A percentile compares a stretch with the other conserved stretches of the same genome.
phyloP scores from a whole-genome alignment of 495 filamentous ascomycete genomes.

The Penicillium desertorum region DNA sequence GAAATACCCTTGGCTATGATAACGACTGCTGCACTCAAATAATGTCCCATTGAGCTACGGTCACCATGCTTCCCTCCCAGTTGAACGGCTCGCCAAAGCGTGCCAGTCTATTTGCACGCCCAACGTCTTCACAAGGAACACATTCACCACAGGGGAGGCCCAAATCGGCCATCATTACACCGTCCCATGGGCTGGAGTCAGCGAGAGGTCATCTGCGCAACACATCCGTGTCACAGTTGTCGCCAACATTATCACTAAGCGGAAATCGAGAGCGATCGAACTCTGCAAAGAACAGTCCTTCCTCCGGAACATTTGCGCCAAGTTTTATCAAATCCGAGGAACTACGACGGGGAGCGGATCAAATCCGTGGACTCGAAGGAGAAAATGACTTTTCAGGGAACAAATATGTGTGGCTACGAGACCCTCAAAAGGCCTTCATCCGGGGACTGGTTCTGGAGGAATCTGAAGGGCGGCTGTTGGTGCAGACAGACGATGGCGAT shows the following conservation, averaged over 20 bases:
- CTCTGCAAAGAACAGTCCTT: constrained; percentile 56
- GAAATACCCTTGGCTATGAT: constrained; percentile 19
- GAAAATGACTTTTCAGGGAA: constrained; percentile 99
- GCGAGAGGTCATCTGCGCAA: constrained; percentile 55
- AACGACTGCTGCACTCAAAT: constrained; percentile 22
- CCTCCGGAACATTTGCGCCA: constrained; percentile 84
- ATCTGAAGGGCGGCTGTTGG: constrained; percentile 63
- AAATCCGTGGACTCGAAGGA: constrained; percentile 77
- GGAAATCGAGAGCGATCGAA: constrained; percentile 53
- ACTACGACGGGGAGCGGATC: constrained; percentile 61
- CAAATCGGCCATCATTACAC: constrained; percentile 68
- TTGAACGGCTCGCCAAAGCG: constrained; percentile 57
- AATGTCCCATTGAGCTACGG: constrained; percentile 36
- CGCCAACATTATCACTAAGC: constrained; percentile 26
- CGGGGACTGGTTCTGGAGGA: constrained; percentile 91
- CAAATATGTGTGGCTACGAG: constrained; percentile 94
- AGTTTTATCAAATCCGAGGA: constrained; percentile 90
- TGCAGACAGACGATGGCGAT: constrained; percentile 92
- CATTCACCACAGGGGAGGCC: constrained; percentile 54
- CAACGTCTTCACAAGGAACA: constrained; percentile 56
- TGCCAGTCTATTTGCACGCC: constrained; percentile 72
- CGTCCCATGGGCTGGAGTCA: constrained; percentile 46
- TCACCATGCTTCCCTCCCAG: constrained; percentile 47
- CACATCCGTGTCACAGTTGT: constrained; percentile 52
- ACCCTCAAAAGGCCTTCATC: constrained; percentile 82